Conservation (phyloP, 2,329 filamentous ascomycete species). For the Penicillium carneum region DNA sequence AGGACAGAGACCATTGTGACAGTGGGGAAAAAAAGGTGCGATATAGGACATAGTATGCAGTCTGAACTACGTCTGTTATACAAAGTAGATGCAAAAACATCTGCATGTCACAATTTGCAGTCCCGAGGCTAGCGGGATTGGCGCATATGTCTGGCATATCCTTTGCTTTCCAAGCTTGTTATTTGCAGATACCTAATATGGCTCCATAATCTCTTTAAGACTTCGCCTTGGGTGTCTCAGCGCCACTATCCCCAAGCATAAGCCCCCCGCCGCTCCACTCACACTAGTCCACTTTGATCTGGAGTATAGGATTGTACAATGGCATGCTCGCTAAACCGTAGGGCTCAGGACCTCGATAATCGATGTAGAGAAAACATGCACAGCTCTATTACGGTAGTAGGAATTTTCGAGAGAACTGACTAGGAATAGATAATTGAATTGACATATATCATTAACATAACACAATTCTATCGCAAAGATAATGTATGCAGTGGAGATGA, state of each 20-base stretch:
- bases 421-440: not conserved
- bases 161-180: not conserved
- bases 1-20: not conserved
- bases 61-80: not conserved
- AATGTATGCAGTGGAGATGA: not conserved
- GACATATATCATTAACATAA: conserved; percentile 17
- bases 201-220: not conserved
- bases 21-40: not conserved
- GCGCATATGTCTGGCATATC: not conserved
- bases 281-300: conserved; percentile 1
- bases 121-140: conserved; percentile 1
- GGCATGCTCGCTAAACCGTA: not conserved
- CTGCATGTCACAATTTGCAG: conserved; percentile 7
- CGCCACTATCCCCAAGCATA: not conserved
- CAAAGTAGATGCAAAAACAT: not conserved
- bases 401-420: not conserved
- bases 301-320: not conserved
- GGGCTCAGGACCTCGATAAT: not conserved
- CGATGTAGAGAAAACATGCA: not conserved
- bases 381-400: not conserved
- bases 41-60: not conserved
- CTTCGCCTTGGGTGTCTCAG: not conserved
- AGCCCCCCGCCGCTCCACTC: not conserved
- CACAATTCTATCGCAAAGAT: conserved; percentile 11
- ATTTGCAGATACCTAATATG: not conserved